Evolutionary conservation across 1,284 basidiomycete species (phyloP).

Genomic region (Cryptococcus sp.): DNA sequence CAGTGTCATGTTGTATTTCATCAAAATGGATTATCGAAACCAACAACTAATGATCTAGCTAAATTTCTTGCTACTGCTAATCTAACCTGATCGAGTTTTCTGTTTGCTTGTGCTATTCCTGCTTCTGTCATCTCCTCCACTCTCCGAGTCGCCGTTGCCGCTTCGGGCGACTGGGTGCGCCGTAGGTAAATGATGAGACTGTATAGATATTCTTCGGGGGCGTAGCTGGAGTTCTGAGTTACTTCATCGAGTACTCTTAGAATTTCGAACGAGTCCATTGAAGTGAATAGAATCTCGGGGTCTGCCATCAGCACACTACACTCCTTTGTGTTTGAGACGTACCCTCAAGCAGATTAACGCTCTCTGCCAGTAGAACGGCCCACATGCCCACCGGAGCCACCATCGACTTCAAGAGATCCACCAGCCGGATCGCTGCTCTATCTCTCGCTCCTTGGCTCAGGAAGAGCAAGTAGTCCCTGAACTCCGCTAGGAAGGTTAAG

Average conservation of each 20-base stretch:
- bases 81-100: slow-evolving; percentile 49
- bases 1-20: background rate
- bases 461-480: slow-evolving; percentile 50
- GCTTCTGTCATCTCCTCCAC: slow-evolving; percentile 3
- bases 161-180: background rate
- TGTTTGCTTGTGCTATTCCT: slow-evolving; percentile 27
- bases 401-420: slow-evolving; percentile 44
- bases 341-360: slow-evolving; percentile 48
- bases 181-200: slow-evolving; percentile 24
- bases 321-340: slow-evolving; percentile 9
- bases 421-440: slow-evolving; percentile 45
- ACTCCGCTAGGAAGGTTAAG: slow-evolving; percentile 50
- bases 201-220: slow-evolving; percentile 38
- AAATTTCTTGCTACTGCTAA: slow-evolving; percentile 48
- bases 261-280: slow-evolving; percentile 49
- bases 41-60: slow-evolving; percentile 35
- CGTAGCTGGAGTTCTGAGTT: slow-evolving; percentile 32
- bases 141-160: background rate
- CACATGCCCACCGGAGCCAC: slow-evolving; percentile 49
- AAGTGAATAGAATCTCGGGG: slow-evolving; percentile 41
- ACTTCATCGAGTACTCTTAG: slow-evolving; percentile 50
- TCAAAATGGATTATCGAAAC: slow-evolving; percentile 28
- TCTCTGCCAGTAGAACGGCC: slow-evolving; percentile 49
- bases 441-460: slow-evolving; percentile 38
- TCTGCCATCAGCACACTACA: slow-evolving; percentile 26